Evolutionary conservation across 139 green algal species (phyloP).

Genomic region (Ettlia oleoabundans): DNA sequence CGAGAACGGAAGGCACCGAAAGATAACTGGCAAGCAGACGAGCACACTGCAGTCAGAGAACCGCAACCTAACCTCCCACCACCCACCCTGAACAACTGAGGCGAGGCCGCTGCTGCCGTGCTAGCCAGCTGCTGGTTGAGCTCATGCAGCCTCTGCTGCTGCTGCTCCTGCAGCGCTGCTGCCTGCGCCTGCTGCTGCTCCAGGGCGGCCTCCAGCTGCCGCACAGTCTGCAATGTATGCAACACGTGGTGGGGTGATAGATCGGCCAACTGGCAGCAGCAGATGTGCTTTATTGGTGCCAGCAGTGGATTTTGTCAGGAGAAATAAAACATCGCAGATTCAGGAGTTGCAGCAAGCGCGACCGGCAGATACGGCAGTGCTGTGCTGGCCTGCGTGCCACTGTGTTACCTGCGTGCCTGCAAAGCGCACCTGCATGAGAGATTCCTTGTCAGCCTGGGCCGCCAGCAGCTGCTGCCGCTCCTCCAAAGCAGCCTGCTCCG

Average conservation of each 20-base stretch:
- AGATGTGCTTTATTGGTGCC: too few relatives aligned
- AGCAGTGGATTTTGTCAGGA: too few relatives aligned
- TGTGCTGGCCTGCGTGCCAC: too few relatives aligned
- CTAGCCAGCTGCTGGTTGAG: slow-evolving; percentile 9
- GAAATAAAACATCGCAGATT: too few relatives aligned
- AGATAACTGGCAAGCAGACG: not conserved
- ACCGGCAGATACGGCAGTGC: too few relatives aligned
- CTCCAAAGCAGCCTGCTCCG: not conserved
- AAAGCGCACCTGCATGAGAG: not conserved
- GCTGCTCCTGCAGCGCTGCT: slow-evolving; percentile 13
- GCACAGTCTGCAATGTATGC: not conserved
- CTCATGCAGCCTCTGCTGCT: slow-evolving; percentile 3
- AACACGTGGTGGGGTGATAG: too few relatives aligned
- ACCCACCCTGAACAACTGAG: not conserved
- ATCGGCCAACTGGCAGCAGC: too few relatives aligned
- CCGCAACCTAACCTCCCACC: not conserved
- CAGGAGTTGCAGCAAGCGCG: too few relatives aligned
- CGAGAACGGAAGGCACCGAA: not conserved
- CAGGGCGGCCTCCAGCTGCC: slow-evolving; percentile 8
- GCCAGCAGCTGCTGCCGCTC: not conserved
- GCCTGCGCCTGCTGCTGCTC: not conserved
- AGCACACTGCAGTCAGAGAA: not conserved
- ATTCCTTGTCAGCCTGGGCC: not conserved
- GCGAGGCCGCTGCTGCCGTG: slow-evolving; percentile 5
- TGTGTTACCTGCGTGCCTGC: too few relatives aligned